A percentile compares a stretch with the other conserved stretches of the same genome.
These are phyloP conservation scores for Amaranthus tricolor DNA, from an alignment of 179 eudicot genomes.

Conservation along the genomic window DNA sequence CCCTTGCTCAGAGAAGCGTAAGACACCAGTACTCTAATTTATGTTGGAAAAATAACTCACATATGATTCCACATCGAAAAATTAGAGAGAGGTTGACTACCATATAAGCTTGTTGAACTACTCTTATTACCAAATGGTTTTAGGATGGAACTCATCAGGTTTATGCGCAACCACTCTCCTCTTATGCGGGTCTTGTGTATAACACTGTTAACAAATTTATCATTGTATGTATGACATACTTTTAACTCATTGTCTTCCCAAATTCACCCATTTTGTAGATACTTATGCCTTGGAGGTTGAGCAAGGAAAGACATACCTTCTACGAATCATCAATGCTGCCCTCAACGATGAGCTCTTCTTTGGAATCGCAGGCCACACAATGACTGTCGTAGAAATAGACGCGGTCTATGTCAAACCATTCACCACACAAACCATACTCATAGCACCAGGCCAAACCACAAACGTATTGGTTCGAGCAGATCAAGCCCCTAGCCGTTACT, in stretches of 20 bases:
- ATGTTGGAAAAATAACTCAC: too few species aligned
- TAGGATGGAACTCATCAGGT: too few species aligned
- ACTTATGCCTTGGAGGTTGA: constrained; percentile 52
- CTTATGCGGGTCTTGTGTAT: too few species aligned
- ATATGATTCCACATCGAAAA: too few species aligned
- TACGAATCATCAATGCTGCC: constrained; percentile 54
- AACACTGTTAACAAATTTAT: too few species aligned
- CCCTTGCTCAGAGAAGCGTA: constrained; percentile 59
- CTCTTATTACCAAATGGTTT: too few species aligned
- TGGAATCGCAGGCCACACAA: constrained; percentile 46
- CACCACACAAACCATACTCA: constrained; percentile 37
- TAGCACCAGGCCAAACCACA: constrained; percentile 60
- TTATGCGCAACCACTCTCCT: too few species aligned
- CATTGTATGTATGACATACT: neutral
- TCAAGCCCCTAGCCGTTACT: constrained; percentile 43
- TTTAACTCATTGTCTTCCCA: neutral
- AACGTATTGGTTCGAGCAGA: constrained; percentile 47
- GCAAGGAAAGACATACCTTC: constrained; percentile 50
- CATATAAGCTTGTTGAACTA: too few species aligned
- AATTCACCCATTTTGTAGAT: constrained; percentile 23
- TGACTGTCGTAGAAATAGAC: constrained; percentile 56
- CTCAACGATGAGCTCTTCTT: constrained; percentile 61
- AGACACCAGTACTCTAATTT: neutral
- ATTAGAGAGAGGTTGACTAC: too few species aligned
- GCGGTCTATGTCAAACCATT: constrained; percentile 61